Conservation (phyloP, 306 rosid species). For the Prunus armeniaca region DNA sequence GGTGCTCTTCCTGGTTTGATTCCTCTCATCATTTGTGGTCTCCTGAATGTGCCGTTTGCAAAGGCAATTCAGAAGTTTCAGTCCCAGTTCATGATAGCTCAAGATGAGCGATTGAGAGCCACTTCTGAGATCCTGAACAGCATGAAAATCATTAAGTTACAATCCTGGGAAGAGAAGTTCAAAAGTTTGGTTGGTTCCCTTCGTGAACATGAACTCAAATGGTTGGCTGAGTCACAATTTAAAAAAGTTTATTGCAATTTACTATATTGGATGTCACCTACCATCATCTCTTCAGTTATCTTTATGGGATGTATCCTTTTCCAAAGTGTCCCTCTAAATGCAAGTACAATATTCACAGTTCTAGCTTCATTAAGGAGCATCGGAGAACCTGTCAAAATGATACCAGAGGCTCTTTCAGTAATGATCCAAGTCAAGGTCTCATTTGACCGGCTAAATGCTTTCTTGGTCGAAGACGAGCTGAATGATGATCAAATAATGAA, state of each 20-base stretch:
- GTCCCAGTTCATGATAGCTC: constrained; percentile 59
- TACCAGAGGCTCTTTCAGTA: constrained; percentile 70
- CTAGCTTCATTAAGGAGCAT: constrained; percentile 55
- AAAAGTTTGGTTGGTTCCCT: constrained; percentile 39
- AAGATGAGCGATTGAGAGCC: constrained; percentile 67
- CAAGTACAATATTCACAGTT: constrained; percentile 76
- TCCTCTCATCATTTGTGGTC: constrained; percentile 55
- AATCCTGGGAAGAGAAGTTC: constrained; percentile 83
- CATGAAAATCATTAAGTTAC: constrained; percentile 77
- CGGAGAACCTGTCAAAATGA: constrained; percentile 68
- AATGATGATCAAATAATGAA: constrained; percentile 19
- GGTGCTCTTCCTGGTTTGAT: constrained; percentile 71
- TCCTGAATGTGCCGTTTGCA: constrained; percentile 66
- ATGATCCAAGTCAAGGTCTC: constrained; percentile 77
- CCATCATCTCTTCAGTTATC: constrained; percentile 51
- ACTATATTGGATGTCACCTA: constrained; percentile 74
- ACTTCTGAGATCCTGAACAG: constrained; percentile 78
- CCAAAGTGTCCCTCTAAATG: constrained; percentile 63
- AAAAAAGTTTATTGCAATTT: constrained; percentile 37
- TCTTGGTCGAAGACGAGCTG: constrained; percentile 67
- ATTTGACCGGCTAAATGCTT: constrained; percentile 54
- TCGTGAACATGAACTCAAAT: constrained; percentile 54
- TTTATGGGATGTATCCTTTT: constrained; percentile 52
- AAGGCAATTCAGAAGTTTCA: constrained; percentile 53
- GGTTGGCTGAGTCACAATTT: constrained; percentile 49